Base-by-base conservation (phyloP, 305 asterid genomes). In the Euphrasia arctica region DNA sequence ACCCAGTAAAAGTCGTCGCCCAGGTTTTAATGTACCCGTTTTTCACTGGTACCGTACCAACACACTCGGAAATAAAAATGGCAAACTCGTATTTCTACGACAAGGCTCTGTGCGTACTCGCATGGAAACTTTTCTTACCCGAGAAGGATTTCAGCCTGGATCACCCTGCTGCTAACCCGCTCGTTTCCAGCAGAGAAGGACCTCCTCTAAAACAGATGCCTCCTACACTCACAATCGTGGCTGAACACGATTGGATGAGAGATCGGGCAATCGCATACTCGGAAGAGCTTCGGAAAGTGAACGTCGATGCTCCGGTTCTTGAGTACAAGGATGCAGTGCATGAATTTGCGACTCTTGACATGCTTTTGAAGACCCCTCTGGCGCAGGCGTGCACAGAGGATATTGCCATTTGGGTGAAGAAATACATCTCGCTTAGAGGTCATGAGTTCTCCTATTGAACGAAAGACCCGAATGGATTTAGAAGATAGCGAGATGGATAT, bases 11-110 rank as follows among this genome's bases (percentile, higher is more conserved):
- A 65, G 96, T 90, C 51, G 97, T 93, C 28, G 97, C 96, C 1
- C 98, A 85, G 74, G 97, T 89, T 65, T 69, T 92, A 68, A 84
- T 89, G 97, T 92, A 89, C 74, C 98, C 98, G 2, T 93, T 84
- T 29, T 93, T 93, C 88, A 83, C 78, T 5, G 97, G 99, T 75
- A 88, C 87, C 58, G 78, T 78, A 58, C 97, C 97, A 0, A 93
- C 97, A 5, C 95, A 71, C 48, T 90, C 99, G 1, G 99, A 90
- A 76, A 88, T 86, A 65, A 88, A 77, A 67, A 78, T 88, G 49
- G 80, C 96, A 62, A 93, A 93, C 73, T 85, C 98, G 56, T 93
- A 93, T 74, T 88, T 93, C 82, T 93, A 77, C 55, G 97, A 93
- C 79, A 93, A 93, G 85, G 81, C 92, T 27, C 84, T 86, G 89